Evolutionary conservation across 2,329 filamentous ascomycete species (phyloP).

Genomic region (Monascus ruber): DNA sequence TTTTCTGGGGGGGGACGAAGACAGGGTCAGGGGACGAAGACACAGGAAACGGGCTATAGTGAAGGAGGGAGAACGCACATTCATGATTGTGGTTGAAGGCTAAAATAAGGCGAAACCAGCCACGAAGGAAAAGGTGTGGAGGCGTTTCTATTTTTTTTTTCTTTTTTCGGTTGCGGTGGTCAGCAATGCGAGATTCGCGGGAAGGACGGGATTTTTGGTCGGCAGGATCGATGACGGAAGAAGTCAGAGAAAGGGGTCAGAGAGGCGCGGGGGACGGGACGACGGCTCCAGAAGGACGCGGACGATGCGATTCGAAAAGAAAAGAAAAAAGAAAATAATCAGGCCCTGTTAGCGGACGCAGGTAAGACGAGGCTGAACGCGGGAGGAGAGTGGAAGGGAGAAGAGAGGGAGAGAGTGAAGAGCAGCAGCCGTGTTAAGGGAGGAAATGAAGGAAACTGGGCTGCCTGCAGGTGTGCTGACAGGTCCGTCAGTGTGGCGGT

Average conservation of each 20-base stretch:
- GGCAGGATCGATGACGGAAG: not conserved
- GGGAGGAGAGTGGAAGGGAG: not conserved
- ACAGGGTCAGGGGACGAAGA: not conserved
- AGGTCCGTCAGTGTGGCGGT: too few species aligned
- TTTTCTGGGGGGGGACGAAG: constrained; percentile 1
- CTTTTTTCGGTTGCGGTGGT: too few species aligned
- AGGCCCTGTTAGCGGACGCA: too few species aligned
- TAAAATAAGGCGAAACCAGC: not conserved
- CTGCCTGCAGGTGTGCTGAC: too few species aligned
- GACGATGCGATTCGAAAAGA: not conserved
- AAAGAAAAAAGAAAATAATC: not conserved
- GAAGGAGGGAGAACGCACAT: not conserved
- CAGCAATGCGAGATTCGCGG: too few species aligned
- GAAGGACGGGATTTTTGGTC: not conserved
- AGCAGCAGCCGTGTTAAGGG: not conserved
- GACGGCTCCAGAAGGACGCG: not conserved
- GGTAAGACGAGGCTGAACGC: not conserved
- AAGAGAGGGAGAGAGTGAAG: not conserved
- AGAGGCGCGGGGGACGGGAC: not conserved
- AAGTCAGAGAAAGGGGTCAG: not conserved
- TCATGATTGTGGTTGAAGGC: not conserved
- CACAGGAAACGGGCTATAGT: not conserved
- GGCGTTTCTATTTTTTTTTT: not conserved
- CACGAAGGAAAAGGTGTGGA: not conserved
- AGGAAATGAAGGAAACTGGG: not conserved